Conservation (phyloP, 495 filamentous ascomycete genomes). For the Neurospora sp. region DNA sequence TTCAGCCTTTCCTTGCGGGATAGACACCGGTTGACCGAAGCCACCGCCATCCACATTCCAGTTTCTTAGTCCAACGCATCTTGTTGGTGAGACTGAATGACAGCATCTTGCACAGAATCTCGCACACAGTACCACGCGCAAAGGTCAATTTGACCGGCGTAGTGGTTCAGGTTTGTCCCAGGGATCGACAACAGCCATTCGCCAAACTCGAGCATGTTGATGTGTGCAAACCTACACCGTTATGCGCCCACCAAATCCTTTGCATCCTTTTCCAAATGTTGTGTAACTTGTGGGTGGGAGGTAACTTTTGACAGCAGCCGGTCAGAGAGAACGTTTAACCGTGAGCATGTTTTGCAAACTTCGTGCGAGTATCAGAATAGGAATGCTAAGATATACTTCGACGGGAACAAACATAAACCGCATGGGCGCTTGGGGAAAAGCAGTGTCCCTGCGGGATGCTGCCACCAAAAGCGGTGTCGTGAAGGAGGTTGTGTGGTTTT, state of each 20-base stretch:
- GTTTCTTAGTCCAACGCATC: not conserved
- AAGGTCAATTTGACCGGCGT: not conserved
- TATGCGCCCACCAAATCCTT: not conserved
- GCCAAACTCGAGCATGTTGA: not conserved
- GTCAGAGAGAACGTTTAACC: not conserved
- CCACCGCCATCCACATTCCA: not conserved
- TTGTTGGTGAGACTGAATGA: not conserved
- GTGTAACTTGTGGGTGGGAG: not conserved
- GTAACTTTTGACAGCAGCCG: not conserved
- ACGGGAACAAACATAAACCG: not conserved
- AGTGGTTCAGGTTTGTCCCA: not conserved
- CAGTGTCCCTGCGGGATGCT: not conserved
- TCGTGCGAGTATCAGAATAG: not conserved
- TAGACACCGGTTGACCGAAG: not conserved
- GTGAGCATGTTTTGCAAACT: not conserved
- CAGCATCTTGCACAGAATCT: not conserved
- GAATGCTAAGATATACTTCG: not conserved
- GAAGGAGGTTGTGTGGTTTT: not conserved
- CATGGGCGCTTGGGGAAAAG: not conserved
- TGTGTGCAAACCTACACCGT: not conserved
- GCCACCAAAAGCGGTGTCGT: not conserved
- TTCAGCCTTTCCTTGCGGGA: not conserved
- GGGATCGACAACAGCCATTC: not conserved
- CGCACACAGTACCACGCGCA: not conserved
- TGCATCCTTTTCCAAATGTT: not conserved